Evolutionary conservation across 2,329 filamentous ascomycete genomes (phyloP).

Genomic region (Teratosphaeria viscida): DNA sequence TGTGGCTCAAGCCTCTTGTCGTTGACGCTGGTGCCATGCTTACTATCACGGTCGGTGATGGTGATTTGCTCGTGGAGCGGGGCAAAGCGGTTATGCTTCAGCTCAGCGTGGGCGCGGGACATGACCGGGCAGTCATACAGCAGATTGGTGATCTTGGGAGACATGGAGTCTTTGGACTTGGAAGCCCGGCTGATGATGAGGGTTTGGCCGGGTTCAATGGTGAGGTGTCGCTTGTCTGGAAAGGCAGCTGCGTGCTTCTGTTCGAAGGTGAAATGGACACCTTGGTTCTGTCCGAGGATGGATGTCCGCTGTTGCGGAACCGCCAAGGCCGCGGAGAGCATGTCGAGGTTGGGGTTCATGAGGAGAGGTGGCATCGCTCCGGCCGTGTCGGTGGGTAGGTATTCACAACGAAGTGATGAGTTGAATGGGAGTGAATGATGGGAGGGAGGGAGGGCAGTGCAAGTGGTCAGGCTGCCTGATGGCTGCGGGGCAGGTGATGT

Average conservation of each 20-base stretch:
- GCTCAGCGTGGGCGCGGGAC: constrained; percentile 25
- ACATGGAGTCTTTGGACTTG: constrained; percentile 22
- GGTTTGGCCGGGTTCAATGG: constrained; percentile 6
- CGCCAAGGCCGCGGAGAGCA: background rate
- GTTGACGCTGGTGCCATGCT: constrained; percentile 29
- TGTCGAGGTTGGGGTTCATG: background rate
- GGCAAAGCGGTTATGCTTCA: constrained; percentile 10
- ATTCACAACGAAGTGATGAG: background rate
- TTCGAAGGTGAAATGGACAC: background rate
- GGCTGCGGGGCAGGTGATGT: background rate
- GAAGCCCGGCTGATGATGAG: constrained; percentile 36
- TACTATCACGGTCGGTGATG: constrained; percentile 21
- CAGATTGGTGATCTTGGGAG: constrained; percentile 18
- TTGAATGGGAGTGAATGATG: background rate
- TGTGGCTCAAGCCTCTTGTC: constrained; percentile 12
- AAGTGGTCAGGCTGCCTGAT: background rate
- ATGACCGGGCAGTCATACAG: constrained; percentile 28
- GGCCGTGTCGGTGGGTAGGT: background rate
- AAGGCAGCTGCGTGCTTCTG: background rate
- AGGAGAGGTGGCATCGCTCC: background rate
- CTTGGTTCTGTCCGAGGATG: background rate
- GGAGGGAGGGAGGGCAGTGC: background rate
- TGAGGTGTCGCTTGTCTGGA: constrained; percentile 9
- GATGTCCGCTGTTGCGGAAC: background rate
- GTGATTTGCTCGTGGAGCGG: constrained; percentile 10